Percentiles rank a stretch among this genome's conserved stretches.
phyloP scores from a whole-genome alignment of 768 basidiomycete species.

The Mycena crocata region DNA sequence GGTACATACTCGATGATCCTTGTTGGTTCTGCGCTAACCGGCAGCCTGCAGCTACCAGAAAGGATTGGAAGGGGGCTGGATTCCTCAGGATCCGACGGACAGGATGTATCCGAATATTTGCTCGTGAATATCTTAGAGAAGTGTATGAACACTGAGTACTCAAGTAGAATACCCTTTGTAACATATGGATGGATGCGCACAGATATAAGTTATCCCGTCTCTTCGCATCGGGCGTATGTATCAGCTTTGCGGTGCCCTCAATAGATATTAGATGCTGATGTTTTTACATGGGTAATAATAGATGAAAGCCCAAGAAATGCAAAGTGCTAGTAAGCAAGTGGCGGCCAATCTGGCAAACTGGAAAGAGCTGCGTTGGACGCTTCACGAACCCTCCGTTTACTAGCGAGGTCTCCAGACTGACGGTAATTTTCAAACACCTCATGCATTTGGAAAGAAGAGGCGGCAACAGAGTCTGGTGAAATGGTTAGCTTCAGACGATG shows the following conservation, averaged over 20 bases:
- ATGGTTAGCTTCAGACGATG: not conserved
- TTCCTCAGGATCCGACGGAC: conserved; percentile 75
- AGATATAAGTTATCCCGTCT: no score
- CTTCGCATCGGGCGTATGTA: no score
- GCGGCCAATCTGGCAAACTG: conserved; percentile 82
- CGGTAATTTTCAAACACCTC: conserved; percentile 81
- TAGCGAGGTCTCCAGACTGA: conserved; percentile 76
- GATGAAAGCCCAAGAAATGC: not conserved
- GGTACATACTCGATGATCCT: conserved; percentile 5
- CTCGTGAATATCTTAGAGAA: conserved; percentile 40
- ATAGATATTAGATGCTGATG: conserved; percentile 29
- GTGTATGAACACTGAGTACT: conserved; percentile 7
- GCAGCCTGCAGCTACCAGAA: conserved; percentile 82
- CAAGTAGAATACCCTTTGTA: conserved; percentile 18
- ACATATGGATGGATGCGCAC: no score
- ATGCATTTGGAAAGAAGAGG: conserved; percentile 79
- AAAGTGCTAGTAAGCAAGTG: conserved; percentile 47
- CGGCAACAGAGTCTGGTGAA: conserved; percentile 68
- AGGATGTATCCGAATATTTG: conserved; percentile 75
- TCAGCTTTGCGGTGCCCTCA: conserved; percentile 1
- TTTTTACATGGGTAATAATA: conserved; percentile 18
- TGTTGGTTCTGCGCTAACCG: not conserved
- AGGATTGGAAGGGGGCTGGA: conserved; percentile 82
- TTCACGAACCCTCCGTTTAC: conserved; percentile 82
- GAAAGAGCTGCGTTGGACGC: conserved; percentile 80